These are phyloP conservation scores for Epichloe aotearoae DNA, from an alignment of 2,329 filamentous ascomycete genomes.

Conservation along the genomic window DNA sequence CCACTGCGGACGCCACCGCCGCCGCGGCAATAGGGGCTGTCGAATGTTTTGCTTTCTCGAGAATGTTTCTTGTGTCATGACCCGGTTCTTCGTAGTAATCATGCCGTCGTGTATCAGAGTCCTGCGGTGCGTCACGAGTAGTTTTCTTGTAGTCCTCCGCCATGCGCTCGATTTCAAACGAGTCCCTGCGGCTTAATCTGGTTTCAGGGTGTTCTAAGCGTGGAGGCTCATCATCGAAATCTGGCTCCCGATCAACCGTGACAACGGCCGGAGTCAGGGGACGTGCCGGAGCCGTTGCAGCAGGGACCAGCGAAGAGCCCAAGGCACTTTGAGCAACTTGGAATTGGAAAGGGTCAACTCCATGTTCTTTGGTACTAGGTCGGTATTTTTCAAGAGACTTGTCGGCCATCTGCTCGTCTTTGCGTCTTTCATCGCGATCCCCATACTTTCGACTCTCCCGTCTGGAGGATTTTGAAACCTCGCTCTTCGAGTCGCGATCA, in stretches of 20 bases:
- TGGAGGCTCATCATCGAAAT: conserved; percentile 27
- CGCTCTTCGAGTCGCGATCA: conserved; percentile 16
- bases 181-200: conserved; percentile 36
- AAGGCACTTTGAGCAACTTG: conserved; percentile 37
- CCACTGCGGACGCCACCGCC: conserved; percentile 33
- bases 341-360: conserved; percentile 44
- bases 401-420: conserved; percentile 16
- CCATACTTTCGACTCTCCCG: conserved; percentile 13
- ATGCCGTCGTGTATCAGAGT: conserved; percentile 11
- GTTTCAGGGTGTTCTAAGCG: conserved; percentile 15
- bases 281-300: conserved; percentile 12
- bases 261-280: conserved; percentile 37
- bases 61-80: conserved; percentile 29
- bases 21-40: conserved; percentile 35
- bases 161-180: conserved; percentile 30
- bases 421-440: conserved; percentile 15
- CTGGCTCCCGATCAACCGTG: conserved; percentile 41
- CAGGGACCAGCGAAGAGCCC: not conserved
- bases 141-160: conserved; percentile 17
- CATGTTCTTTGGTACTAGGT: conserved; percentile 8
- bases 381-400: conserved; percentile 4
- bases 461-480: conserved; percentile 12
- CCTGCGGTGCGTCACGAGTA: conserved; percentile 8
- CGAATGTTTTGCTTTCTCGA: conserved; percentile 32
- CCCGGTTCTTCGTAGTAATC: conserved; percentile 25